A percentile compares a stretch with the other conserved stretches of the same genome.
Evolutionary conservation across 805 yeast genomes (phyloP).

Genomic region (Metschnikowia cubensis): DNA sequence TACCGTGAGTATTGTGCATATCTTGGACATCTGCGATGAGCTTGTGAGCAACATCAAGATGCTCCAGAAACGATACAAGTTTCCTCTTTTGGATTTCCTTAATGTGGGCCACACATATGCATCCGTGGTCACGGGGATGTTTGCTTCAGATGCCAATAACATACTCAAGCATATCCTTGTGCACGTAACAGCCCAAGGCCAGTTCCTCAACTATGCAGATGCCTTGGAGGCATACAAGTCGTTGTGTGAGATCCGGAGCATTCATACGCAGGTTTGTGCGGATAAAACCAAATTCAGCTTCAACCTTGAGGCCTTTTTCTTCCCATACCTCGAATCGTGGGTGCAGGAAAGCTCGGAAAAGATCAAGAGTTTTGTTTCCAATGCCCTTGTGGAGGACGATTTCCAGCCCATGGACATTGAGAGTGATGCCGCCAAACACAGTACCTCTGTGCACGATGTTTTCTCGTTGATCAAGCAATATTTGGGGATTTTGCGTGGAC

Average conservation of each 20-base stretch:
- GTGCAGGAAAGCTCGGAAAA: constrained; percentile 43
- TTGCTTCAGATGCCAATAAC: constrained; percentile 49
- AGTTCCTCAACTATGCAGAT: constrained; percentile 47
- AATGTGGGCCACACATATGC: constrained; percentile 49
- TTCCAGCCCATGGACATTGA: constrained; percentile 49
- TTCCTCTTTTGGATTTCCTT: constrained; percentile 57
- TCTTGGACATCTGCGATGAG: constrained; percentile 52
- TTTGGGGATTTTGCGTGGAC: constrained; percentile 50
- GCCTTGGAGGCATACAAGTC: constrained; percentile 54
- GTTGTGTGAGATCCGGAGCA: constrained; percentile 49
- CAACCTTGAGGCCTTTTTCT: constrained; percentile 55
- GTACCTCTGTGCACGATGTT: constrained; percentile 65
- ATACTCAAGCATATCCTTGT: constrained; percentile 49
- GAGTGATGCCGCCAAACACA: constrained; percentile 39
- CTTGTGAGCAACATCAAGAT: constrained; percentile 47
- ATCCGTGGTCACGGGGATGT: constrained; percentile 46
- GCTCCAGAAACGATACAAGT: constrained; percentile 57
- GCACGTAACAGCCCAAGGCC: constrained; percentile 29
- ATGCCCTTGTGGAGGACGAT: constrained; percentile 55
- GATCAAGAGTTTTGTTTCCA: constrained; percentile 45
- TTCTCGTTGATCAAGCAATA: constrained; percentile 60
- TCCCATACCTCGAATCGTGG: constrained; percentile 35
- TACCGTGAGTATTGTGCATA: constrained; percentile 50
- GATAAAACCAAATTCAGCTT: constrained; percentile 42
- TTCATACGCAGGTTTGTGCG: constrained; percentile 45